Evolutionary conservation across 257 asterid species (phyloP).

Genomic region (Ligustrum vulgare): DNA sequence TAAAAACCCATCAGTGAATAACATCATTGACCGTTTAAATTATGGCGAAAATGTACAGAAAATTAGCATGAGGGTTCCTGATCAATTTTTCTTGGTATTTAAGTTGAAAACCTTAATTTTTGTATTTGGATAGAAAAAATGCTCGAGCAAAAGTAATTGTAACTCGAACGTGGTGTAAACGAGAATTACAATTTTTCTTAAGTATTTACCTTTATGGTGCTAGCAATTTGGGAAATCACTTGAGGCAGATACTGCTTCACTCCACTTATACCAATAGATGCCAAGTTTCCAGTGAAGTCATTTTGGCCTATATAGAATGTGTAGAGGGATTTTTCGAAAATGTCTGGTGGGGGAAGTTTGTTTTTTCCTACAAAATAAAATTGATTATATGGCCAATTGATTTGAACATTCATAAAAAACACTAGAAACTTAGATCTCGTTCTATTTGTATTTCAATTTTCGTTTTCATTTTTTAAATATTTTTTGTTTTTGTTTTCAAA

Average conservation of each 20-base stretch:
- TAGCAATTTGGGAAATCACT: slow-evolving; percentile 42
- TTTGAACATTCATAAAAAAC: neutral
- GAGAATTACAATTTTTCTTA: neutral
- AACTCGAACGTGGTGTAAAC: neutral
- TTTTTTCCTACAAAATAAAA: slow-evolving; percentile 29
- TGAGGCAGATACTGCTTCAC: slow-evolving; percentile 40
- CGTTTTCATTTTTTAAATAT: too few species aligned
- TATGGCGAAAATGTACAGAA: neutral
- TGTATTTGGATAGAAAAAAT: neutral
- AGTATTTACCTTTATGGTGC: slow-evolving; percentile 49
- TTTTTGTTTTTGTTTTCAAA: too few species aligned
- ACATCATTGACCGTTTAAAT: neutral
- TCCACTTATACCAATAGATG: slow-evolving; percentile 43
- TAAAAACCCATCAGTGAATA: slow-evolving; percentile 16
- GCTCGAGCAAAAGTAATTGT: neutral
- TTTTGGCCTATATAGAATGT: slow-evolving; percentile 70
- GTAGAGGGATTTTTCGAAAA: slow-evolving; percentile 63
- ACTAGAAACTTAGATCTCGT: too few species aligned
- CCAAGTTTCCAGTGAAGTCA: slow-evolving; percentile 52
- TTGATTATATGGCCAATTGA: neutral
- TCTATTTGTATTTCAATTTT: too few species aligned
- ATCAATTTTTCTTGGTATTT: neutral
- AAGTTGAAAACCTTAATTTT: neutral
- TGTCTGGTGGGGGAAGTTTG: slow-evolving; percentile 50
- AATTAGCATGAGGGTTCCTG: neutral